Evolutionary conservation across 2,329 filamentous ascomycete species (phyloP), one percentile per base, ranked within the genome.

Genomic region (Penicillium sp.): DNA sequence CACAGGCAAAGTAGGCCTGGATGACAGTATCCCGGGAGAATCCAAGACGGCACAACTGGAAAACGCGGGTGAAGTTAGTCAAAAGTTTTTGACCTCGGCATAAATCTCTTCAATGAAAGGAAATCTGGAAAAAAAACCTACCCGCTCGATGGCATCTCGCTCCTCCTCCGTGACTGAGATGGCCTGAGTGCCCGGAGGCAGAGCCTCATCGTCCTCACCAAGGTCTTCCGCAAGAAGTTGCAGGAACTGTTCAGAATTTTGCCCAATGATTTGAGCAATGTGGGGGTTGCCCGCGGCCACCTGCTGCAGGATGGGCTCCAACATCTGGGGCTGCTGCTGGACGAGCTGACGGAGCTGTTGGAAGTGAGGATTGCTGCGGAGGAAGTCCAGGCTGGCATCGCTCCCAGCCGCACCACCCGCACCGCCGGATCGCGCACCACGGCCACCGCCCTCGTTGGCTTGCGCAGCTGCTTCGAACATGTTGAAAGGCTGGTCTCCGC

Each of bases 1-100:
- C 93, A 71, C 93, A 98, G 32, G 93, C 93, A 67, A 98, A 98
- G 74, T 97, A 98, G 26, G 93, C 93, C 73, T 98, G 91, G 58
- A 97, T 95, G 44, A 93, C 93, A 60, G 90, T 82, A 60, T 97
- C 90, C 51, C 90, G 84, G 61, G 91, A 84, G 68, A 98, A 98
- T 33, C 93, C 93, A 39, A 98, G 83, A 55, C 87, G 86, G 73
- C 89, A 95, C 65, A 98, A 78, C 88, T 95, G n/a, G 18, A 18
- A 55, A 44, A 25, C 27, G 7, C 24, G 18, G 24, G 13, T 9
- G 53, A 44, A 52, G 56, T 59, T 50, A 60, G 57, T 40, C 48
- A 43, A 45, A 35, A 25, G 4, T 43, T 49, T 42, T 5, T 7
- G 12, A 12, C 4, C 9, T 11, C 13, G n/a, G 12, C 26, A 38